Evolutionary conservation across 257 asterid species (phyloP).

Genomic region (Linaria vulgaris): DNA sequence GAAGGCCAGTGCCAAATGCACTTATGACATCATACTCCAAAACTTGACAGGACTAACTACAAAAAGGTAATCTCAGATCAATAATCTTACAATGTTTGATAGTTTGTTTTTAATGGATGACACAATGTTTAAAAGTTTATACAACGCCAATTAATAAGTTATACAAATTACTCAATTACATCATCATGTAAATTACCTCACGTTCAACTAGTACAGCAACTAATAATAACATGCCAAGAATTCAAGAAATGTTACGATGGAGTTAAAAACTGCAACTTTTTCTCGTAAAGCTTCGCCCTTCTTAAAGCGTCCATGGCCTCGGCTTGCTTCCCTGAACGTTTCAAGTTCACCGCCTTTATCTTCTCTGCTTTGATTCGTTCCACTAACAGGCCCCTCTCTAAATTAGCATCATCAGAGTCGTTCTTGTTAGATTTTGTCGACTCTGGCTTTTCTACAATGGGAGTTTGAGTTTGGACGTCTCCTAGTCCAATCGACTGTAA

Average conservation of each 20-base stretch:
- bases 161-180: slow-evolving; percentile 1
- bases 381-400: slow-evolving; percentile 56
- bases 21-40: too few relatives aligned
- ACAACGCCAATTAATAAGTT: not conserved
- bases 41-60: too few relatives aligned
- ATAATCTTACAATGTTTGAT: too few relatives aligned
- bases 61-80: too few relatives aligned
- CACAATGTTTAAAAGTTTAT: not conserved
- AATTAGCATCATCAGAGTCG: slow-evolving; percentile 27
- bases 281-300: slow-evolving; percentile 70
- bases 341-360: slow-evolving; percentile 70
- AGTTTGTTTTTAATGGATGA: not conserved
- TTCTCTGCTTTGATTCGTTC: slow-evolving; percentile 76
- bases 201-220: too few relatives aligned
- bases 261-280: slow-evolving; percentile 66
- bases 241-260: slow-evolving; percentile 26
- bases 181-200: not conserved
- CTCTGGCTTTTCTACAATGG: slow-evolving; percentile 33
- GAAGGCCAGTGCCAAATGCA: too few relatives aligned
- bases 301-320: slow-evolving; percentile 85
- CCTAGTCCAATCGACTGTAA: slow-evolving; percentile 72
- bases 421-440: slow-evolving; percentile 25
- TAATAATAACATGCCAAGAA: too few relatives aligned
- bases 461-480: slow-evolving; percentile 32
- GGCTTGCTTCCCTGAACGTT: slow-evolving; percentile 82